phyloP scores from a whole-genome alignment of 495 filamentous ascomycete species.

The Venustampulla echinocandica region DNA sequence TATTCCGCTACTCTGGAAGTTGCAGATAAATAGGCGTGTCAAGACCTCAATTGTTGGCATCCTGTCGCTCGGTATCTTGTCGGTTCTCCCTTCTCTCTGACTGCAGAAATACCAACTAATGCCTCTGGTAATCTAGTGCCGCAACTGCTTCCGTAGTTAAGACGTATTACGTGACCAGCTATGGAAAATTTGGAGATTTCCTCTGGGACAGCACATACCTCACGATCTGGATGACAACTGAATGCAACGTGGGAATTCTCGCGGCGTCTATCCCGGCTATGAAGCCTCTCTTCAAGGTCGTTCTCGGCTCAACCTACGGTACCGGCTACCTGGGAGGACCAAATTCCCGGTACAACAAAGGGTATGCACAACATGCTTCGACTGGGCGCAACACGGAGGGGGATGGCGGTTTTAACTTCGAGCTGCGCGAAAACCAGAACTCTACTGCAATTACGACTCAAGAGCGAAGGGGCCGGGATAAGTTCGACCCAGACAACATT shows the following conservation, averaged over 20 bases:
- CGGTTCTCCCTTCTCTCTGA: conserved; percentile 1
- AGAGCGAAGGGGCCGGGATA: background rate
- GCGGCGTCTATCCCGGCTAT: conserved; percentile 5
- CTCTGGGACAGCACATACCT: conserved; percentile 33
- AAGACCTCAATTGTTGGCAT: conserved; percentile 34
- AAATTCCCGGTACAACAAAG: background rate
- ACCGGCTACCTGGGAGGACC: background rate
- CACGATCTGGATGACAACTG: conserved; percentile 23
- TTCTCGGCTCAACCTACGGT: background rate
- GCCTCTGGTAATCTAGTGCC: background rate
- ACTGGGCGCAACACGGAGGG: background rate
- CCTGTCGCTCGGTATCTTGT: conserved; percentile 39
- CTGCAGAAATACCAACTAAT: background rate
- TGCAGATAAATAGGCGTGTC: conserved; percentile 34
- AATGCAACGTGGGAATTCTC: conserved; percentile 5
- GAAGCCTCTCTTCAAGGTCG: conserved; percentile 5
- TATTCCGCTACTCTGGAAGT: conserved; percentile 35
- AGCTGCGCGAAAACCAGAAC: background rate
- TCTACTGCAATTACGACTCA: no score
- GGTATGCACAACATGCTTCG: background rate
- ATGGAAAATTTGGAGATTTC: conserved; percentile 35
- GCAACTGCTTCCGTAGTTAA: conserved; percentile 25
- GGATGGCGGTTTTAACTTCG: background rate
- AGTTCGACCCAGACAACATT: background rate
- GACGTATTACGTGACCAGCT: conserved; percentile 27